Base-by-base conservation (phyloP, 2,329 filamentous ascomycete species). In the Fonsecaea multimorphosa region DNA sequence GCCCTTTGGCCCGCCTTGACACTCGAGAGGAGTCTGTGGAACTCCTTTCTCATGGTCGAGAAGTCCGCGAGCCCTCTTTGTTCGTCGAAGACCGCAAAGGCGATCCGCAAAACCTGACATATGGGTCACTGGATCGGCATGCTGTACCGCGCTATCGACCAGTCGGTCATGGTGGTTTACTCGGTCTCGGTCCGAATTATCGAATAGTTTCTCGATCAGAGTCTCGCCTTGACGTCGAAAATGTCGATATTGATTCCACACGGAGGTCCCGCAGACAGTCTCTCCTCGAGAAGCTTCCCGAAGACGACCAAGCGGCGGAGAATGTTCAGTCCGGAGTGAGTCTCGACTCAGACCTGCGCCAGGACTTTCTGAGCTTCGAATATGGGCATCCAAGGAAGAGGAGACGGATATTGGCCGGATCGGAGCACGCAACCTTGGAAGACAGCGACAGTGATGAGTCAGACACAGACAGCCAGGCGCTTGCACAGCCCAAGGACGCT, bases 51-150 rank as follows among this genome's bases (percentile, higher is more conserved):
- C 19, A 24, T 49, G 22, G 19, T 49, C 44, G 7, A 49, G 44
- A 49, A 49, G 44, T 49, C 19, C 9, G 22, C 44, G 46, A 27
- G 24, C n/a, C 61, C 16, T 52, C 67, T 34, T 51, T 58, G 51
- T 69, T 69, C 53, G 38, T 65, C 9, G 56, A 63, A 56, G 94
- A 98, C 77, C 86, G 82, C 49, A 88, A 87, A 73, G 93, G 94
- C 0, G 94, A 98, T 73, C 81, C 84, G 3, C 84, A 92, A 55
- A 92, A 95, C 70, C 77, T 90, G 52, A 84, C 85, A 29, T 97
- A 93, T 75, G 91, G 91, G 1, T 85, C 86, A 31, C 83, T 91
- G 44, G 88, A 97, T 74, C 86, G 86, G 38, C 91, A 90, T 69
- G 85, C 84, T 61, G 79, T 96, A 11, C 92, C 93, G 0, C 73